Base-by-base conservation (phyloP, 2,329 filamentous ascomycete genomes). In the Pseudonectria buxi region DNA sequence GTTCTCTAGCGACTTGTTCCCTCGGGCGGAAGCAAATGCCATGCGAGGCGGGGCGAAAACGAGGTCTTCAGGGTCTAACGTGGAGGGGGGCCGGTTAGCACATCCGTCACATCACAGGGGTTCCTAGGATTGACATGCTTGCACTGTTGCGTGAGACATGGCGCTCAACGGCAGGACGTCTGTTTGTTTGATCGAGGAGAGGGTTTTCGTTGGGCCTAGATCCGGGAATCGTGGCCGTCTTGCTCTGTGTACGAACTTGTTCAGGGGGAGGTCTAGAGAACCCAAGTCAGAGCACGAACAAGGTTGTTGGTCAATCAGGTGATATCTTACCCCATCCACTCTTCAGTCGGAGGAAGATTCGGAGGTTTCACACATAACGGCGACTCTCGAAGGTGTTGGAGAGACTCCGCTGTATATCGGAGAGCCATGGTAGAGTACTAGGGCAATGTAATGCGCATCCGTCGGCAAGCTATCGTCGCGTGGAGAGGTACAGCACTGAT, bases 311-410 rank as follows among this genome's bases (percentile, higher is more conserved):
- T 24, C 16, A 30, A n/a, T n/a, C n/a, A 29, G 34, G 36, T 30
- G 33, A 36, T 6, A 32, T 63, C 76, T 57, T 71, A 94, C 84
- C 90, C 88, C 87, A 95, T 94, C 89, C 89, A 96, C 69, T 94
- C 86, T 66, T 94, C 87, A 45, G 83, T 76, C 16, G 87, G 83
- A 46, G 88, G 89, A 30, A 95, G 73, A 45, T 73, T 76, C 45
- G 81, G 69, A 30, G 90, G 90, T 63, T 86, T 94, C 51, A 74
- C 68, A 55, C 88, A 88, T 60, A 95, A 71, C 47, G 88, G 88
- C 46, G 90, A 95, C 41, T 83, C 72, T 63, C 82, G 78, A 54
- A 96, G 69, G 59, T 74, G 72, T 53, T 87, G 69, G 50, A 96
- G 71, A 63, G 84, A 74, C 46, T 89, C 85, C 62, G 76, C 71